Evolutionary conservation across 2,329 filamentous ascomycete genomes (phyloP).

Genomic region (Fusarium poae): DNA sequence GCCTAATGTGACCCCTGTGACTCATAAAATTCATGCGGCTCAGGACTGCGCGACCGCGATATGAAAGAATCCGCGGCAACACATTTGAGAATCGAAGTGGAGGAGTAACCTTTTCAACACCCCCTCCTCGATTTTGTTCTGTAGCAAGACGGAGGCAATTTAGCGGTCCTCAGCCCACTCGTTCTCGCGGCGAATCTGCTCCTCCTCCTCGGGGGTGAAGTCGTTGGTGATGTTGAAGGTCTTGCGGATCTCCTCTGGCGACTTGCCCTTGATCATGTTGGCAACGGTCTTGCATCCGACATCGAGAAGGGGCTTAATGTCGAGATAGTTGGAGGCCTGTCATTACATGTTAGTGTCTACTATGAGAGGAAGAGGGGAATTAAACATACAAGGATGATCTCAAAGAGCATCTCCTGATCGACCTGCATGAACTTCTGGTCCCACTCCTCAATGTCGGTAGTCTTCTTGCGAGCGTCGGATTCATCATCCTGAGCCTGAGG

Average conservation of each 20-base stretch:
- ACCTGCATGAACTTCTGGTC: constrained; percentile 99
- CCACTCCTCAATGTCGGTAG: constrained; percentile 99
- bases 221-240: constrained; percentile 99
- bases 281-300: constrained; percentile 99
- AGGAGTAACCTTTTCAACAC: constrained; percentile 1
- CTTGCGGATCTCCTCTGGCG: constrained; percentile 98
- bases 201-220: constrained; percentile 98
- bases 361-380: neutral
- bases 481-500: constrained; percentile 87
- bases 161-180: constrained; percentile 90
- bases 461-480: constrained; percentile 95
- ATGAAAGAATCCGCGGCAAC: constrained; percentile 4
- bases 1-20: constrained; percentile 38
- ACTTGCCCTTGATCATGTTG: constrained; percentile 99
- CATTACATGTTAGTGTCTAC: constrained; percentile 38
- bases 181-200: constrained; percentile 94
- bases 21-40: constrained; percentile 28
- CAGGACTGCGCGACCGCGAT: constrained; percentile 1
- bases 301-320: constrained; percentile 97
- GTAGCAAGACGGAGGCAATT: constrained; percentile 36
- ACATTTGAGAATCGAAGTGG: constrained; percentile 1
- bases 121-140: constrained; percentile 7
- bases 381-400: constrained; percentile 89
- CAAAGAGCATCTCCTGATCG: constrained; percentile 99
- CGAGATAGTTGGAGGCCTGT: constrained; percentile 96